Evolutionary conservation across 202 grass and related monocot genomes (phyloP), one percentile per base, ranked within the genome.

Genomic region (Cymbopogon flexuosus): DNA sequence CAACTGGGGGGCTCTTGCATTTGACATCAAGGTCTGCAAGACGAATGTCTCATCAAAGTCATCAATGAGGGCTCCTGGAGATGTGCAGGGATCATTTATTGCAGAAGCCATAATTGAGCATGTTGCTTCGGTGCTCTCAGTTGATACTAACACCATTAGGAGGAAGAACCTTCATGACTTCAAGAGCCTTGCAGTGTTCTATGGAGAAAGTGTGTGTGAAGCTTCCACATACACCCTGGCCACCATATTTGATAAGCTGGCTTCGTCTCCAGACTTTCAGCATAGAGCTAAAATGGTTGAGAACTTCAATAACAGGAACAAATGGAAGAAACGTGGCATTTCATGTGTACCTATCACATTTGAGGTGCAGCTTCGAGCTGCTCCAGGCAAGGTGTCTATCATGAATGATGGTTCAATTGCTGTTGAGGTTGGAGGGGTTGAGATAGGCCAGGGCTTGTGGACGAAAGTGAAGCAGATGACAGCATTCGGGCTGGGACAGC

Each of bases 381-480:
- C 73, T 7, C 94, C 91, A 7, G 91, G 94, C 5, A 93, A 84
- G 81, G 91, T 97, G 42, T 94, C 94, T 10, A 87, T 97, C 78
- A 23, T 97, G 39, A 86, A 93, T 37, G 94, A 97, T 39, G 89
- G 94, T 3, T 97, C 94, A 29, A 84, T 97, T 68, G 89, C 83
- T 15, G 89, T 97, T 15, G 94, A 97, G 74, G 91, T 97, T 2
- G 91, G 89, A 45, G 94, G 94, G 10, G 70, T 93, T 13, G 94
- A 97, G 75, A 88, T 97, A 36, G 94, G 94, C 1, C 94, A 97
- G 74, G 94, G 94, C 19, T 33, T 97, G 34, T 97, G 89, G 87
- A 94, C 94, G 7, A 97, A 97, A 76, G 94, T 90, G 64, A 90
- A 97, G 73, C 94, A 97, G 52, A 92, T 94, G 89, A 56, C 94